Conservation (phyloP, 2,329 filamentous ascomycete species). For the Colletotrichum echinochloae region DNA sequence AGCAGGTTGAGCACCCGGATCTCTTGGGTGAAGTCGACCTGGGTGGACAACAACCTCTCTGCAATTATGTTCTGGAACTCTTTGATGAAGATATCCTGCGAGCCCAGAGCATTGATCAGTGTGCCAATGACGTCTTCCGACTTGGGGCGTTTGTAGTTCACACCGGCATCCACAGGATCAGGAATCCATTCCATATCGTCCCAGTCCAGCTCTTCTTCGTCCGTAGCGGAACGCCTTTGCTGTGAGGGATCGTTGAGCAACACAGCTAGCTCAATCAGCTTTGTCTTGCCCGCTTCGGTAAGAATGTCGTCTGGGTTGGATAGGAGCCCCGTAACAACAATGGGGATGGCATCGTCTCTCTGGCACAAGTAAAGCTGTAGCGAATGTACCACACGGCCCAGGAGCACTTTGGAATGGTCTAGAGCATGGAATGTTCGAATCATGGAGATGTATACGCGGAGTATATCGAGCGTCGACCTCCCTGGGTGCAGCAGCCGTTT, state of each 20-base stretch:
- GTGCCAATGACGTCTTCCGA: slow-evolving; percentile 93
- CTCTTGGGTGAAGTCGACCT: slow-evolving; percentile 80
- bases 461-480: slow-evolving; percentile 79
- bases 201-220: slow-evolving; percentile 84
- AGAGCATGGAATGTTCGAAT: slow-evolving; percentile 81
- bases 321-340: slow-evolving; percentile 80
- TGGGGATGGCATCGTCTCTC: slow-evolving; percentile 80
- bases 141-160: slow-evolving; percentile 90
- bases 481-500: slow-evolving; percentile 79
- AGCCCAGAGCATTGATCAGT: slow-evolving; percentile 87
- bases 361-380: slow-evolving; percentile 82
- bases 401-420: slow-evolving; percentile 81
- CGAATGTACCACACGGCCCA: slow-evolving; percentile 79
- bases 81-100: slow-evolving; percentile 91
- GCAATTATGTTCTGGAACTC: slow-evolving; percentile 93
- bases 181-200: slow-evolving; percentile 94
- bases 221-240: slow-evolving; percentile 62
- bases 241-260: slow-evolving; percentile 73
- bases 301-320: slow-evolving; percentile 67
- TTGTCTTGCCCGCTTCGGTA: slow-evolving; percentile 57
- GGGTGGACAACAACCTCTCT: slow-evolving; percentile 78
- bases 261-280: slow-evolving; percentile 74
- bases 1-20: slow-evolving; percentile 86
- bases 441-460: slow-evolving; percentile 83
- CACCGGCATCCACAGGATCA: slow-evolving; percentile 91